A percentile compares a stretch with the other conserved stretches of the same genome.
These are phyloP conservation scores for Scheffersomyces illinoinensis DNA, from an alignment of 1,139 yeast species.

Conservation along the genomic window DNA sequence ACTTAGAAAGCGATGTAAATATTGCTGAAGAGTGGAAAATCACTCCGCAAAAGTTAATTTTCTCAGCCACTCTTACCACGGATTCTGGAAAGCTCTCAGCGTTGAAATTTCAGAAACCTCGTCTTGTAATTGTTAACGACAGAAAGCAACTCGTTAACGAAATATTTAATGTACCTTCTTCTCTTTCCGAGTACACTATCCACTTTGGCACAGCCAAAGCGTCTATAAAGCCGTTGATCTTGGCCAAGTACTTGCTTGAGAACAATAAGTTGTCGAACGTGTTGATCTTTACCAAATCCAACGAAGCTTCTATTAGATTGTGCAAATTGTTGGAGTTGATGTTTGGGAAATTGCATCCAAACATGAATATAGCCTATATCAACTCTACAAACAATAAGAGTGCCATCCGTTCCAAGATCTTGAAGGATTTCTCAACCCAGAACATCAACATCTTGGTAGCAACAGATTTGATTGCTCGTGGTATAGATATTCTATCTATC, in stretches of 20 bases:
- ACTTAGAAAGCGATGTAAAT: conserved; percentile 36
- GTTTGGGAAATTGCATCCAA: conserved; percentile 23
- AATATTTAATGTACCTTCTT: conserved; percentile 54
- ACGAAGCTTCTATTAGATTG: conserved; percentile 80
- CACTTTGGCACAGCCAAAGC: conserved; percentile 57
- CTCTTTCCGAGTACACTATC: conserved; percentile 52
- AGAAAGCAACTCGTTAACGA: conserved; percentile 51
- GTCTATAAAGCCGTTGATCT: conserved; percentile 70
- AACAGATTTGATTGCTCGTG: conserved; percentile 93
- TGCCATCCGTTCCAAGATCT: conserved; percentile 40
- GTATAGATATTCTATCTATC: conserved; percentile 77
- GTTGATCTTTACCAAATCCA: conserved; percentile 78
- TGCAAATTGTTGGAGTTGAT: conserved; percentile 59
- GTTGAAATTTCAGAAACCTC: conserved; percentile 67
- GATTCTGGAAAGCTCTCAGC: conserved; percentile 85
- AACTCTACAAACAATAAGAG: conserved; percentile 51
- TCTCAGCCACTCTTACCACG: conserved; percentile 92
- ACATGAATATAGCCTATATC: conserved; percentile 23
- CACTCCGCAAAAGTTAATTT: conserved; percentile 61
- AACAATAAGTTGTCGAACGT: conserved; percentile 37
- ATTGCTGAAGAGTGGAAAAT: conserved; percentile 26
- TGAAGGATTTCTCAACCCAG: conserved; percentile 58
- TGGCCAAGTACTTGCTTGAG: conserved; percentile 54
- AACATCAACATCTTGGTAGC: conserved; percentile 64
- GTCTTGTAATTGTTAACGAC: conserved; percentile 70